These are phyloP conservation scores for Neonothopanus nambi DNA, from an alignment of 1,284 basidiomycete species.

Conservation along the genomic window DNA sequence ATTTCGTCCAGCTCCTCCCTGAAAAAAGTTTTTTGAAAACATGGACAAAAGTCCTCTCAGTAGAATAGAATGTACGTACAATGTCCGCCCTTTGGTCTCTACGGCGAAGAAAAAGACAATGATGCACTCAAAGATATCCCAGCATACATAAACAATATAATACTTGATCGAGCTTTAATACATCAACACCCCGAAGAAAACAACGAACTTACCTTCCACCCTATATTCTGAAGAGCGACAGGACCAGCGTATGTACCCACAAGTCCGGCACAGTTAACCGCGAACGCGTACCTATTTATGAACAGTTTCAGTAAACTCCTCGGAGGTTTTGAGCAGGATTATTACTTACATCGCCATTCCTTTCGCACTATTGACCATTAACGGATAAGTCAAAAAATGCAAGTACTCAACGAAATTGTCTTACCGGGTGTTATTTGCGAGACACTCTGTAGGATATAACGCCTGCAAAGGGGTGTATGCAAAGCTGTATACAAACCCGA, in stretches of 20 bases:
- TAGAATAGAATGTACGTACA: constrained; percentile 29
- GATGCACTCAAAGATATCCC: constrained; percentile 39
- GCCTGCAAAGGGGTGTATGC: constrained; percentile 57
- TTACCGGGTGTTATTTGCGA: constrained; percentile 53
- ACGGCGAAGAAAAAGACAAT: constrained; percentile 40
- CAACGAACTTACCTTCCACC: constrained; percentile 34
- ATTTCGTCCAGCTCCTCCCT: constrained; percentile 45
- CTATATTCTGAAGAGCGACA: constrained; percentile 48
- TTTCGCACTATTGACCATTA: constrained; percentile 40
- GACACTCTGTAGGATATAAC: constrained; percentile 55
- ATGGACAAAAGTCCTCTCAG: background rate
- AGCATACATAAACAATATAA: constrained; percentile 39
- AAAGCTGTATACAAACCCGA: constrained; percentile 49
- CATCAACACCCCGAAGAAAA: background rate
- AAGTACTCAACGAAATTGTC: background rate
- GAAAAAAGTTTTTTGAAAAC: background rate
- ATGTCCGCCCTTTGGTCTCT: constrained; percentile 41
- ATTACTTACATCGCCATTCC: constrained; percentile 47
- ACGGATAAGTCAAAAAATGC: too few species aligned
- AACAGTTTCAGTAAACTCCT: background rate
- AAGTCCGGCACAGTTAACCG: constrained; percentile 49
- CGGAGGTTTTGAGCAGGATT: background rate
- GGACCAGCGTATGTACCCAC: constrained; percentile 52
- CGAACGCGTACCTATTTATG: constrained; percentile 36
- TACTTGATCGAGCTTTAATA: constrained; percentile 24